Conservation (phyloP, 2,329 filamentous ascomycete species). For the Onygenales sp. region DNA sequence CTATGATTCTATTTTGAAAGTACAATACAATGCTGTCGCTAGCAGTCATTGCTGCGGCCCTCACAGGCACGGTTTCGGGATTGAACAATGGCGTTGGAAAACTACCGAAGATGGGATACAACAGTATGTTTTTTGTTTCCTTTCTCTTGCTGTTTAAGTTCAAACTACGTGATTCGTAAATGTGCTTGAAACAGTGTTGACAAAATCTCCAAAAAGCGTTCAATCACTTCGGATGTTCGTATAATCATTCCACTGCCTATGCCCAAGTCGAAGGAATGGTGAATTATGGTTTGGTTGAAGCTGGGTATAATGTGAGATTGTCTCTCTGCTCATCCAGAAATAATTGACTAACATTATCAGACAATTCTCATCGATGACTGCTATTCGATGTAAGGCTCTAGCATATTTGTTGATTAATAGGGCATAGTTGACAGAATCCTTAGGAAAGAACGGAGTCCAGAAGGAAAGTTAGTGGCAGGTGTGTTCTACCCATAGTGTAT, state of each 20-base stretch:
- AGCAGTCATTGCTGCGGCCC: background rate
- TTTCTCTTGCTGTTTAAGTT: background rate
- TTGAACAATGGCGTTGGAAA: conserved; percentile 7
- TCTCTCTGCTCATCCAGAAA: background rate
- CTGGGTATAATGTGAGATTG: conserved; percentile 1
- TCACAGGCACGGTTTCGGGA: background rate
- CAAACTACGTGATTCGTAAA: background rate
- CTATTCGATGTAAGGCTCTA: background rate
- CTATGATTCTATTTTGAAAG: background rate
- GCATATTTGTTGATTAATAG: background rate
- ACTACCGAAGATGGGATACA: conserved; percentile 4
- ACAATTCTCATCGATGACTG: conserved; percentile 4
- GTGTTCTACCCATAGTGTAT: background rate
- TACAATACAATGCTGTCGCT: background rate
- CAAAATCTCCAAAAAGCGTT: conserved; percentile 1
- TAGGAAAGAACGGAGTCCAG: conserved; percentile 3
- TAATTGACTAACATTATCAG: background rate
- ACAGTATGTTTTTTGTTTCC: conserved; percentile 2
- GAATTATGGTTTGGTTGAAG: conserved; percentile 3
- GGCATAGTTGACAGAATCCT: background rate
- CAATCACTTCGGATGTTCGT: conserved; percentile 4
- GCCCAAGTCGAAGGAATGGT: conserved; percentile 4
- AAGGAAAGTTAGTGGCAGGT: conserved; percentile 3
- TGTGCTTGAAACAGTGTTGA: background rate
- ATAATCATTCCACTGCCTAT: background rate